Base-by-base conservation (phyloP, 257 asterid genomes). In the Euphrasia confusa region DNA sequence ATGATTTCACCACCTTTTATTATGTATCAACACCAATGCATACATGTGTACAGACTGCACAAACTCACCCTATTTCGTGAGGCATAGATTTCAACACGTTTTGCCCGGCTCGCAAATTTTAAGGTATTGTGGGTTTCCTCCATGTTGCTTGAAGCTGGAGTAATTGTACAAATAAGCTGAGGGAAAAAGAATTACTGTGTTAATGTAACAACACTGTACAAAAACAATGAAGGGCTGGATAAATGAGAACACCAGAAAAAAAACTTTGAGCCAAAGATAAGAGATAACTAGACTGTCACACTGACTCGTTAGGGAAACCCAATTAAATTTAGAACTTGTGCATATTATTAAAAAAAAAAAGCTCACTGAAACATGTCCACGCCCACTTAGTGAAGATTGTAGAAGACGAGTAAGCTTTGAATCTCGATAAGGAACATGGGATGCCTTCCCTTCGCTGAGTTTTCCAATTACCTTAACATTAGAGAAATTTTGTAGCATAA, bases 71-170 rank as follows among this genome's bases (percentile, higher is more conserved):
- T 85, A 76, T 93, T 93, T 60, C 95, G 96, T 11, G 97, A 89
- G 21, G 99, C 99, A 75, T 71, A 79, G 37, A 93, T 89, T 74
- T 93, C 99, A n/a, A 93, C 97, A 60, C 83, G 86, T 78, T 93
- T 93, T 39, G 99, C 97, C 86, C 99, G 78, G 88, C 96, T 89
- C 63, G 99, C 99, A 69, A 93, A 93, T 72, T 93, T 89, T 77
- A 93, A 79, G 35, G 99, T 93, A 78, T 89, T 93, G 70, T 87
- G 97, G 47, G 99, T 89, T 77, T 93, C 99, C 83, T 93, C 99
- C 79, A 75, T 50, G 78, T 84, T 89, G 76, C 99, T 93, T 66
- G 99, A 89, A 65, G 99, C 99, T 55, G 97, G 99, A 70, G 96
- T 93, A 50, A 93, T 81, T 6, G 99, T 89, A 71, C 97, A 93